These are phyloP conservation scores for Lolium perenne DNA, from an alignment of 176 grass and related monocot species.

Conservation along the genomic window DNA sequence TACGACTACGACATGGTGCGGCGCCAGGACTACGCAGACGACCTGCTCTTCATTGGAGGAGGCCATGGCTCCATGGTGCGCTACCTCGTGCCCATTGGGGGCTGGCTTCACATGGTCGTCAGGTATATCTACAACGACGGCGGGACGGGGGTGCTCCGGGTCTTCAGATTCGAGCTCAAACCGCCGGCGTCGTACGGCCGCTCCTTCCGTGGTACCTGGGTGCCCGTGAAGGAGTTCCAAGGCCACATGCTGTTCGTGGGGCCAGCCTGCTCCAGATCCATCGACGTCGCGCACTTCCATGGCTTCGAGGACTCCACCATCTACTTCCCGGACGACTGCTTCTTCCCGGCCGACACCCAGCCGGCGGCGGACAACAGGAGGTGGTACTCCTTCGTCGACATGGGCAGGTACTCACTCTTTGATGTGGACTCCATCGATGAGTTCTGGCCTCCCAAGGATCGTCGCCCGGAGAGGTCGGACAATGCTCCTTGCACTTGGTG, in stretches of 20 bases:
- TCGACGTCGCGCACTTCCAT: slow-evolving; percentile 33
- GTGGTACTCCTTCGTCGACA: slow-evolving; percentile 44
- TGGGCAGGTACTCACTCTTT: slow-evolving; percentile 46
- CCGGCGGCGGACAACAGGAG: not conserved
- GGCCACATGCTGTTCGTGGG: slow-evolving; percentile 53
- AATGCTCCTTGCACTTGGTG: slow-evolving; percentile 52
- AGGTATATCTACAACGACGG: slow-evolving; percentile 25
- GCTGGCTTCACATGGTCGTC: slow-evolving; percentile 46
- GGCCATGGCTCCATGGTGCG: not conserved
- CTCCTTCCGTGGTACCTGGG: slow-evolving; percentile 19
- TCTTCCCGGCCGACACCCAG: not conserved
- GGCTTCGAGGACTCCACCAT: slow-evolving; percentile 35
- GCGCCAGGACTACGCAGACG: slow-evolving; percentile 11
- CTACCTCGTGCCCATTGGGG: slow-evolving; percentile 51
- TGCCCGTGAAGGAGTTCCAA: not conserved
- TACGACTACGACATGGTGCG: slow-evolving; percentile 17
- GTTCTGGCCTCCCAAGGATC: slow-evolving; percentile 18
- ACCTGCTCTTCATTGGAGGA: not conserved
- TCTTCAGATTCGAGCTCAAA: slow-evolving; percentile 33
- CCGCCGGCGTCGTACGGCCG: not conserved
- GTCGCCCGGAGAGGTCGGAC: slow-evolving; percentile 20
- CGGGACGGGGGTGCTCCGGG: slow-evolving; percentile 31
- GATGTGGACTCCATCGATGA: not conserved
- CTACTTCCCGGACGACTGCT: slow-evolving; percentile 48
- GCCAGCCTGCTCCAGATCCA: slow-evolving; percentile 48